Percentiles rank a stretch among this genome's conserved stretches.
These are phyloP conservation scores for Comarum palustre DNA, from an alignment of 306 rosid species.

Conservation along the genomic window DNA sequence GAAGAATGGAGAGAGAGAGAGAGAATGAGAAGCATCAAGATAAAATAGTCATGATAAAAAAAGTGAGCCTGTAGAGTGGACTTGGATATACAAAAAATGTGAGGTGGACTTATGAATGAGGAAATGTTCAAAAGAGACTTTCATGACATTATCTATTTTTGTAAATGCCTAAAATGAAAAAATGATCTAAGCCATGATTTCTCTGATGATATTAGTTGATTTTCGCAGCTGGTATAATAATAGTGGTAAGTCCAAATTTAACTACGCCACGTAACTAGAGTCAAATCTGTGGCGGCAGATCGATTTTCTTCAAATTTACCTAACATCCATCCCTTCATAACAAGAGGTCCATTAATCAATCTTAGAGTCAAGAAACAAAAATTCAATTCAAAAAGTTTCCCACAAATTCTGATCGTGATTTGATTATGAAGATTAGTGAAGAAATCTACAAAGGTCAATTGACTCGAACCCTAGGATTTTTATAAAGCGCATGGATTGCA, in stretches of 20 bases:
- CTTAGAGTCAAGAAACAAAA: not conserved
- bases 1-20: too few relatives aligned
- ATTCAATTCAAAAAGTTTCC: not conserved
- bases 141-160: too few relatives aligned
- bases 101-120: too few relatives aligned
- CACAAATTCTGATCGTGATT: not conserved
- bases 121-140: too few relatives aligned
- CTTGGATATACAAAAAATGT: too few relatives aligned
- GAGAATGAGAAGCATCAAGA: too few relatives aligned
- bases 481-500: not conserved
- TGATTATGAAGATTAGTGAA: not conserved
- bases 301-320: not conserved
- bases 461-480: not conserved
- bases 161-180: too few relatives aligned
- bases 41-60: too few relatives aligned
- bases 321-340: not conserved
- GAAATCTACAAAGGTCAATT: not conserved
- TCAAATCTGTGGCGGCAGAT: not conserved
- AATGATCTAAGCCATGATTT: not conserved
- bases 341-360: not conserved
- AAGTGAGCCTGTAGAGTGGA: too few relatives aligned
- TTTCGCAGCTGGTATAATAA: not conserved
- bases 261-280: not conserved
- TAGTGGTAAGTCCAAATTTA: not conserved
- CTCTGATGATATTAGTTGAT: not conserved